Conservation (phyloP, 2,329 filamentous ascomycete genomes). For the Fusarium verticillioides region DNA sequence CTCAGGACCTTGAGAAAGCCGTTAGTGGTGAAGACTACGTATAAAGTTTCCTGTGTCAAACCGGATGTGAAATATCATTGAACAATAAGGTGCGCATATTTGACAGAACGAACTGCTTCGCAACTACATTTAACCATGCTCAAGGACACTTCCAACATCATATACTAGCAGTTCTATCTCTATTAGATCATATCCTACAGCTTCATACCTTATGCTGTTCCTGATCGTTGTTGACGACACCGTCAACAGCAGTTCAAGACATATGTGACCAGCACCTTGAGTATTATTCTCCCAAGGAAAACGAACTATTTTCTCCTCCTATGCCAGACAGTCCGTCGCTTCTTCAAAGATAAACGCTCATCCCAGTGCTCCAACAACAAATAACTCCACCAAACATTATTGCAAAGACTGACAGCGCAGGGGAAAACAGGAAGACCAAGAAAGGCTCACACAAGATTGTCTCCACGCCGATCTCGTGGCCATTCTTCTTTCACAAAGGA, state of each 20-base stretch:
- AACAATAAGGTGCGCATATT: not conserved
- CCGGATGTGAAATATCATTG: not conserved
- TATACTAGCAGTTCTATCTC: conserved; percentile 30
- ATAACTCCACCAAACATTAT: conserved; percentile 29
- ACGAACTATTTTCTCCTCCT: not conserved
- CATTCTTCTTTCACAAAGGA: conserved; percentile 31
- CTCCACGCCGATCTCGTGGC: conserved; percentile 24
- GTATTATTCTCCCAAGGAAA: not conserved
- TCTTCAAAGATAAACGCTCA: conserved; percentile 39
- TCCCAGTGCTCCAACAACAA: conserved; percentile 39
- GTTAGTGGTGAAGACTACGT: not conserved
- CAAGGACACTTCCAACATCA: not conserved
- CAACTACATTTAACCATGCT: conserved; percentile 25
- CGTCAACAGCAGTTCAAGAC: conserved; percentile 3
- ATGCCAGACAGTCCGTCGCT: conserved; percentile 15
- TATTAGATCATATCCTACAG: conserved; percentile 43
- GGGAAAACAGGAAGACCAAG: conserved; percentile 12
- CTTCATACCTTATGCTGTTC: conserved; percentile 27
- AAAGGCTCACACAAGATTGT: conserved; percentile 22
- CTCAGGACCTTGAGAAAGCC: not conserved
- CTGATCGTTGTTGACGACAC: not conserved
- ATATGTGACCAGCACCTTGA: conserved; percentile 6
- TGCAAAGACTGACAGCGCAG: conserved; percentile 24
- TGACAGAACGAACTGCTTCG: not conserved
- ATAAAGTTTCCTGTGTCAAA: not conserved